Evolutionary conservation across 1,284 basidiomycete species (phyloP), one percentile per base, ranked within the genome.

Genomic region (Inonotus obliquus): DNA sequence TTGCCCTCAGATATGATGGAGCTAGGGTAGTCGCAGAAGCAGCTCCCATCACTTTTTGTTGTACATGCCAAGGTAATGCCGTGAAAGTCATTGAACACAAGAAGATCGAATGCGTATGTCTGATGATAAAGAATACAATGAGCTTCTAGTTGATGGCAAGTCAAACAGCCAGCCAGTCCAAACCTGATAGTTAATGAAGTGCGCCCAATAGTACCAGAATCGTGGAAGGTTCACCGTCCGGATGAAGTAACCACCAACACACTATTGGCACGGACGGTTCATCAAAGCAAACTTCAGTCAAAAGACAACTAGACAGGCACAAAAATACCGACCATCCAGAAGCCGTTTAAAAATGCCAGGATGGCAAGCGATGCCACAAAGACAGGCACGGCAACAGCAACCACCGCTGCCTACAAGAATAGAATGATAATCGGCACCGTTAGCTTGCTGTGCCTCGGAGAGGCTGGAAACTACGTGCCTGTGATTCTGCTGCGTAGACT

Each of bases 341-440:
- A 81, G 0, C 85, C 85, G 67, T 86, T 86, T 41, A 81, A 63
- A 68, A 86, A 87, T 1, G 79, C 75, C 19, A 76, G 72, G 2
- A 87, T 74, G 0, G 85, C 84, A 2, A 88, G 74, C 1, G 85
- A 78, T 0, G 83, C 84, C 39, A 87, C 81, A 64, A 87, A 86
- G 56, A 84, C 79, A 0, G 85, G 85, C 0, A 87, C 61, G 11
- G 79, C 54, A 0, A 82, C 75, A 0, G 84, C 79, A 52, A 88
- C 71, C 23, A 87, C 70, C 21, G 82, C 69, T 7, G 75, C 74
- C 69, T 67, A 38, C 39, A n/a, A 14, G 19, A 29, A 29, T 6
- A 52, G 38, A 21, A 41, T 45, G 23, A 35, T 25, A 17, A 7
- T 4, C 2, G n/a, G 38, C 17, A 47, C 11, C 32, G 44, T 10